Conservation (phyloP, 768 basidiomycete species). For the Termitomyces sp. region DNA sequence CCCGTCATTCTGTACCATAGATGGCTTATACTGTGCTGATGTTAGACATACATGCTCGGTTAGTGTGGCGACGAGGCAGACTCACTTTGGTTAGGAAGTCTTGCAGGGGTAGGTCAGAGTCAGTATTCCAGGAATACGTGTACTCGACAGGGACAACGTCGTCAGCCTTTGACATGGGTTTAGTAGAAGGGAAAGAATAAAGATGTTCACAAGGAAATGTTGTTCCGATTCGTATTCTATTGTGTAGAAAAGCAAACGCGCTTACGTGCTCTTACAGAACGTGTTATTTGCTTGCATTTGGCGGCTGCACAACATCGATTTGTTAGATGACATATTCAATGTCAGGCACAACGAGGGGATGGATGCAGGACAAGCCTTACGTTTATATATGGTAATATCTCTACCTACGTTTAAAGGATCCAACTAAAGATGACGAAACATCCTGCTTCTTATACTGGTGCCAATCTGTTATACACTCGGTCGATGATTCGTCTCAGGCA, state of each 20-base stretch:
- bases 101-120: conserved; percentile 35
- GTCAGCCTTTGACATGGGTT: conserved; percentile 26
- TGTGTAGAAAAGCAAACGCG: neutral
- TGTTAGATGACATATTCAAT: no score
- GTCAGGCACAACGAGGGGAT: no score
- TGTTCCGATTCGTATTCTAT: no score
- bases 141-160: conserved; percentile 36
- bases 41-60: neutral
- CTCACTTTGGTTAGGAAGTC: conserved; percentile 54
- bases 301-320: neutral
- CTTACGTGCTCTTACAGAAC: neutral
- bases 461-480: neutral
- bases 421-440: neutral
- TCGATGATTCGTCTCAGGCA: neutral
- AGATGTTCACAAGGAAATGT: neutral
- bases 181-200: neutral
- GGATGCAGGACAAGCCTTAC: no score
- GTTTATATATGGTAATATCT: neutral
- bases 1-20: conserved; percentile 75
- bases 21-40: conserved; percentile 55
- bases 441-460: neutral
- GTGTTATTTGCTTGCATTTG: conserved; percentile 7
- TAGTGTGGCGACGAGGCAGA: neutral
- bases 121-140: conserved; percentile 47
- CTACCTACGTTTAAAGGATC: neutral